Evolutionary conservation across 305 asterid species (phyloP), one percentile per base, ranked within the genome.

Genomic region (Striga hermonthica): DNA sequence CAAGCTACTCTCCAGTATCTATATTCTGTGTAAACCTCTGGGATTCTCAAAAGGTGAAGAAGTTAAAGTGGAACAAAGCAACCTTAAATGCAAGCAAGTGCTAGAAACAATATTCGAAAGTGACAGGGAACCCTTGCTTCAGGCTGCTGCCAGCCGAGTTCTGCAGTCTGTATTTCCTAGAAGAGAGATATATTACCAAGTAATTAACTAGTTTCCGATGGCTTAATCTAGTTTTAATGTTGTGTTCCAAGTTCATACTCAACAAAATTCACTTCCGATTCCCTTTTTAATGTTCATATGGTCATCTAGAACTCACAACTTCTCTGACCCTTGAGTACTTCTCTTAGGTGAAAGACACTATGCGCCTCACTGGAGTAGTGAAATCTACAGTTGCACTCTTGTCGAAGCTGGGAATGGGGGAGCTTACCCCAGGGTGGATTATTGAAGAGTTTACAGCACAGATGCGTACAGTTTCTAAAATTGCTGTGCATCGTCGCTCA

Each of bases 401-500:
- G 16, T 88, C 88, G 10, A 91, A 83, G 78, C 80, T 94, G 76
- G 98, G 97, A 48, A 81, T 79, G 77, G 98, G 96, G 73, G 95
- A 89, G 78, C 83, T 78, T 68, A 78, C 97, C 39, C 70, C 95
- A 55, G 91, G 90, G 62, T 94, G 98, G 99, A 83, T 91, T 49
- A 79, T 91, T 62, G 96, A 91, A 83, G 96, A 85, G 84, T 94
- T 94, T 65, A 94, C 97, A 0, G 84, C 89, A 28, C 98, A 91
- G 75, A 94, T 94, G 99, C 96, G 90, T 64, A 95, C 95, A 48
- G 98, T 94, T 82, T 94, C 99, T 71, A 94, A 85, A 84, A 85
- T 91, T 63, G 96, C 96, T 8, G 76, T 94, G 67, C 96, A 88
- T 68, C 99, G 99, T 59, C 97, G 89, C 73, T 77, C 85, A 10